Percentiles rank a stretch among this genome's conserved stretches.
Evolutionary conservation across 371 early-diverging fungal species (phyloP).

Genomic region (Dentiscutata heterogama): DNA sequence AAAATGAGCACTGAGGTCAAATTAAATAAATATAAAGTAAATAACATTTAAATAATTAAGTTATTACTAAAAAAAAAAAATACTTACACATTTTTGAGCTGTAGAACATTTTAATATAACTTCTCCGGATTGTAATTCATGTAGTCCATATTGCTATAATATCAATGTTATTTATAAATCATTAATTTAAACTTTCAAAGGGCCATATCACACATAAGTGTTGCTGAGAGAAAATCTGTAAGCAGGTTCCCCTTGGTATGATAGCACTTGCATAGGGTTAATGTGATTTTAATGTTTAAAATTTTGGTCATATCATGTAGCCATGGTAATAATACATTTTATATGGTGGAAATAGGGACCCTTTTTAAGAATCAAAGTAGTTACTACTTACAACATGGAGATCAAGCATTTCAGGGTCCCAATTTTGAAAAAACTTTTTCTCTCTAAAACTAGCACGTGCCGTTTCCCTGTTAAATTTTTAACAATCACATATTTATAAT

Average conservation of each 20-base stretch:
- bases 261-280: too few relatives aligned
- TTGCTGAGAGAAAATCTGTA: too few relatives aligned
- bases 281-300: too few relatives aligned
- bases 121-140: background rate
- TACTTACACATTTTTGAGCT: slow-evolving; percentile 5
- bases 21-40: too few relatives aligned
- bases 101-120: slow-evolving; percentile 18
- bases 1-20: background rate
- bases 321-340: too few relatives aligned
- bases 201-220: too few relatives aligned
- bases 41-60: background rate
- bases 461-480: slow-evolving; percentile 30
- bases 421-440: slow-evolving; percentile 1
- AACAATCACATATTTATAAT: too few relatives aligned
- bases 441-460: background rate
- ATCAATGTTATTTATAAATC: background rate
- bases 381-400: slow-evolving; percentile 22
- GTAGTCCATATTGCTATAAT: slow-evolving; percentile 24
- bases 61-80: background rate
- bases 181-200: too few relatives aligned
- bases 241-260: too few relatives aligned
- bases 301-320: too few relatives aligned
- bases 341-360: too few relatives aligned
- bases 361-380: background rate
- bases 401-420: slow-evolving; percentile 36